Evolutionary conservation across 495 filamentous ascomycete species (phyloP).

Genomic region (Trichoderma virens): DNA sequence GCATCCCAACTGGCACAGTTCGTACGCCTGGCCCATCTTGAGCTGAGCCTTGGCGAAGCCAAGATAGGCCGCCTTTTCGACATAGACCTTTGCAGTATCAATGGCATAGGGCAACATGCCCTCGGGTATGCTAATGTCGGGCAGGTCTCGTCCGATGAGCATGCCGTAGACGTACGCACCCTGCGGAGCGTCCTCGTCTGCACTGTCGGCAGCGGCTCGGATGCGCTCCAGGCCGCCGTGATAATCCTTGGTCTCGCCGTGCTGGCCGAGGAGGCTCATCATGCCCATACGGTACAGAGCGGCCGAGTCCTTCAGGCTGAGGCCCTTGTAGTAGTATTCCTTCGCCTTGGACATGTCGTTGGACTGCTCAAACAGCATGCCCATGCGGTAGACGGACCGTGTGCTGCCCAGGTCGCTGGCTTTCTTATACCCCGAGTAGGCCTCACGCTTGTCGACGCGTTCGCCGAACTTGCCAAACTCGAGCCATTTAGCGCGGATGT

Average conservation of each 20-base stretch:
- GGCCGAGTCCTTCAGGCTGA: conserved; percentile 76
- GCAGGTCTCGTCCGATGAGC: conserved; percentile 83
- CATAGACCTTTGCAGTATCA: conserved; percentile 69
- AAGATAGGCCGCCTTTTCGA: conserved; percentile 94
- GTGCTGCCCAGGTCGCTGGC: conserved; percentile 88
- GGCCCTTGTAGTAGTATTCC: conserved; percentile 76
- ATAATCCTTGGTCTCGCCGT: conserved; percentile 78
- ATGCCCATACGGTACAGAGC: conserved; percentile 91
- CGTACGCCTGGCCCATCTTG: conserved; percentile 95
- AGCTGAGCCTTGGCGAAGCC: conserved; percentile 95
- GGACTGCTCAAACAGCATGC: conserved; percentile 93
- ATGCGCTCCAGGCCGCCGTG: conserved; percentile 73
- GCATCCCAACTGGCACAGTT: conserved; percentile 85
- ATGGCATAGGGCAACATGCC: conserved; percentile 65
- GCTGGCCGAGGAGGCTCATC: conserved; percentile 94
- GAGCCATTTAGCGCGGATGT: conserved; percentile 93
- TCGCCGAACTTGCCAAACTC: conserved; percentile 95
- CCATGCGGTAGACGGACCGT: conserved; percentile 93
- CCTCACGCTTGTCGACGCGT: conserved; percentile 86
- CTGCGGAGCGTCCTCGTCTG: conserved; percentile 95
- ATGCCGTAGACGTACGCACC: conserved; percentile 96
- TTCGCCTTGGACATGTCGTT: conserved; percentile 88
- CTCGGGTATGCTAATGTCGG: conserved; percentile 73
- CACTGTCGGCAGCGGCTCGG: conserved; percentile 69
- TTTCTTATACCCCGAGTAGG: conserved; percentile 73